Conservation (phyloP, 495 filamentous ascomycete genomes). For the Neurospora sp. region DNA sequence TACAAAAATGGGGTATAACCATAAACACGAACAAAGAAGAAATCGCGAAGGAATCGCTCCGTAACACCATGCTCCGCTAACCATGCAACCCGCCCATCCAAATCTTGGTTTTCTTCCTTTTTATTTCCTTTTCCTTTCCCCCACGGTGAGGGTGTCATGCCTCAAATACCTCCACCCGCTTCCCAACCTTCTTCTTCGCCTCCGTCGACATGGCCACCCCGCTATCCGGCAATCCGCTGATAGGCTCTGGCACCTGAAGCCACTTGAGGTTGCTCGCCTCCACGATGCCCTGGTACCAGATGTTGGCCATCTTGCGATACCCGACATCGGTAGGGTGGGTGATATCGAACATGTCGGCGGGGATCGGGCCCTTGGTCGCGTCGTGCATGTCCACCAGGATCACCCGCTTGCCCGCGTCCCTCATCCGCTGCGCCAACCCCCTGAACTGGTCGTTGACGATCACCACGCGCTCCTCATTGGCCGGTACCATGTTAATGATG, state of each 20-base stretch:
- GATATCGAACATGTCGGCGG: constrained; percentile 32
- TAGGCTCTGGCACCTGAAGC: constrained; percentile 13
- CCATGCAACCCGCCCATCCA: background rate
- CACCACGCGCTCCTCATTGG: constrained; percentile 18
- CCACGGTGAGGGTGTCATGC: background rate
- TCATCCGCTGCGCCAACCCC: constrained; percentile 22
- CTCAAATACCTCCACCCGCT: background rate
- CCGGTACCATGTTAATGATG: constrained; percentile 23
- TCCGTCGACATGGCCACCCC: constrained; percentile 1
- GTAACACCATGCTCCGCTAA: background rate
- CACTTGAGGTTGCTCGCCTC: constrained; percentile 15
- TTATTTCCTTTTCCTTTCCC: background rate
- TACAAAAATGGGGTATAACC: background rate
- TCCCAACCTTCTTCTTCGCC: background rate
- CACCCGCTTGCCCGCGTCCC: constrained; percentile 19
- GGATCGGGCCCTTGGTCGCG: constrained; percentile 13
- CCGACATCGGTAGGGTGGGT: constrained; percentile 42
- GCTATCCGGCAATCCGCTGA: constrained; percentile 12
- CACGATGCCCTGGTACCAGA: constrained; percentile 38
- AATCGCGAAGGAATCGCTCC: background rate
- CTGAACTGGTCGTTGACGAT: constrained; percentile 31
- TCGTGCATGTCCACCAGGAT: constrained; percentile 42
- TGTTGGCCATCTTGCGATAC: constrained; percentile 43
- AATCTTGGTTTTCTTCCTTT: background rate
- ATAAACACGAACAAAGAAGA: background rate